These are phyloP conservation scores for Lyophyllum shimeji DNA, from an alignment of 768 basidiomycete species.

Conservation along the genomic window DNA sequence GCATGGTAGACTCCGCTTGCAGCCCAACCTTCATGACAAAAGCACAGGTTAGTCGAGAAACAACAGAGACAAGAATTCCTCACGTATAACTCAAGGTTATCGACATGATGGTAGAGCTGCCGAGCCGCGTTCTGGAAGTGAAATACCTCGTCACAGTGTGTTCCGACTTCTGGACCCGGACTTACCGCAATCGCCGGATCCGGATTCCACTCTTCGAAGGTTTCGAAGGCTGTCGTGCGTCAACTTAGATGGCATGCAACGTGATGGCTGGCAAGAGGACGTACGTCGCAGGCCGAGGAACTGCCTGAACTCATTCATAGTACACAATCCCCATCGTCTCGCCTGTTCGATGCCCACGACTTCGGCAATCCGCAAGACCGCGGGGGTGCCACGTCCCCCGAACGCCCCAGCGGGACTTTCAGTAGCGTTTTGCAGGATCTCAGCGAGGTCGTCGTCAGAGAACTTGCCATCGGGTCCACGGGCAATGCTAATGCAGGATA, in stretches of 20 bases:
- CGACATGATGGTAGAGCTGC: constrained; percentile 31
- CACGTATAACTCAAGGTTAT: constrained; percentile 35
- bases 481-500: constrained; percentile 31
- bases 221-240: constrained; percentile 38
- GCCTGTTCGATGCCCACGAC: constrained; percentile 57
- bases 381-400: constrained; percentile 47
- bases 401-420: constrained; percentile 45
- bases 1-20: constrained; percentile 33
- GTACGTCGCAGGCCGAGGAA: constrained; percentile 47
- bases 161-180: not conserved
- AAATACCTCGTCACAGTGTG: not conserved
- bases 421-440: constrained; percentile 45
- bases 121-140: constrained; percentile 22
- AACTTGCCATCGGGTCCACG: constrained; percentile 51
- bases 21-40: constrained; percentile 21
- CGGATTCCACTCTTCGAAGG: constrained; percentile 57
- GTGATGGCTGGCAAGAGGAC: constrained; percentile 13
- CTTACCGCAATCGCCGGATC: constrained; percentile 44
- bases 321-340: constrained; percentile 54
- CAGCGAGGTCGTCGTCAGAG: constrained; percentile 49
- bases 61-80: constrained; percentile 1
- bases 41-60: not conserved
- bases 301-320: constrained; percentile 56
- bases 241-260: no score
- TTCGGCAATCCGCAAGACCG: constrained; percentile 49